Conservation (phyloP, 2,329 filamentous ascomycete species). For the Penicillium sp. region DNA sequence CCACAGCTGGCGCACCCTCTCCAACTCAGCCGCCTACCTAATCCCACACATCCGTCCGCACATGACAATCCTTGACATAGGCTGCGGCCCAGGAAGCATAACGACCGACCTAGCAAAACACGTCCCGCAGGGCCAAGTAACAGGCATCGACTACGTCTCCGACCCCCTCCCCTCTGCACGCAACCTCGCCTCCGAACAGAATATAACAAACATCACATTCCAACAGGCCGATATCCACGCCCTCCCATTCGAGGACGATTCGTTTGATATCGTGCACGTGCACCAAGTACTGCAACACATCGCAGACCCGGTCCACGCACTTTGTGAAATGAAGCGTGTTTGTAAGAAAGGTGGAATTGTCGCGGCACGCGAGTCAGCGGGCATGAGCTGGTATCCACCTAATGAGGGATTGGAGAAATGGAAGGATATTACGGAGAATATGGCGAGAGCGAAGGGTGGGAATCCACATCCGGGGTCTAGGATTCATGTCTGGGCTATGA, state of each 20-base stretch:
- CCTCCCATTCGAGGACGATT: constrained; percentile 40
- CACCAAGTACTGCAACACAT: constrained; percentile 59
- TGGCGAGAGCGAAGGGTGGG: constrained; percentile 25
- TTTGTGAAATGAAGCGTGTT: constrained; percentile 55
- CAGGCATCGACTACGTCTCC: constrained; percentile 33
- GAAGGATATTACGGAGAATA: constrained; percentile 19
- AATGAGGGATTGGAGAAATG: constrained; percentile 26
- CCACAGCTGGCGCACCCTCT: constrained; percentile 34
- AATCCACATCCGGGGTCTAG: constrained; percentile 27
- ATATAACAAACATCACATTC: constrained; percentile 36
- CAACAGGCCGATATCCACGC: constrained; percentile 40
- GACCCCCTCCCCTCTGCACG: constrained; percentile 36
- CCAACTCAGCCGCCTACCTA: constrained; percentile 40
- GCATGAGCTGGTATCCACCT: constrained; percentile 32
- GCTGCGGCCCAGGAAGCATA: constrained; percentile 46
- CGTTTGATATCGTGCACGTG: constrained; percentile 57
- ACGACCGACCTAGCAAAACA: constrained; percentile 38
- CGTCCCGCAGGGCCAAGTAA: constrained; percentile 38
- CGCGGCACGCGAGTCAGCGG: constrained; percentile 44
- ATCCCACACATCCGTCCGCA: constrained; percentile 34
- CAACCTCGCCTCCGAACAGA: constrained; percentile 24
- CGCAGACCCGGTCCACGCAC: constrained; percentile 46
- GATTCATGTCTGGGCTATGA: constrained; percentile 35
- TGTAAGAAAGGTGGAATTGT: constrained; percentile 52
- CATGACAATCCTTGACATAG: constrained; percentile 43